Evolutionary conservation across 495 filamentous ascomycete genomes (phyloP).

Genomic region (Pseudoneurospora amorphoporcata): DNA sequence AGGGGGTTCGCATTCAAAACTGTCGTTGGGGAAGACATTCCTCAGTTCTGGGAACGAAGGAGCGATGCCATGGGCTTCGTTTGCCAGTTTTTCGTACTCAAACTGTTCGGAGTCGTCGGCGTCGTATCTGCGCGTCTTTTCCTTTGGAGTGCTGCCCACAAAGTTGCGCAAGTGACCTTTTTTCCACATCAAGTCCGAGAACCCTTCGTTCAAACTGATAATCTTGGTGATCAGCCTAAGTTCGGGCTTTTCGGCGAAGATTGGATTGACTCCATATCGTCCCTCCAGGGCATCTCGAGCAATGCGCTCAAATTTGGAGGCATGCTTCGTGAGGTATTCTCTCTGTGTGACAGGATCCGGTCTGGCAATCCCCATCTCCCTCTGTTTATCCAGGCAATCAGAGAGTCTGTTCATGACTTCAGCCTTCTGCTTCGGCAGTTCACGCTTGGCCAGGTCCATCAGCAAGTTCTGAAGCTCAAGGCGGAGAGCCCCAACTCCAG

Average conservation of each 20-base stretch:
- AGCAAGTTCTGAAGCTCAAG: constrained; percentile 35
- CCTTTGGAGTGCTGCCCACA: neutral
- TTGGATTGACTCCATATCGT: constrained; percentile 30
- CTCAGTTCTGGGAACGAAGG: no score
- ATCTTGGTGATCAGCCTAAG: constrained; percentile 40
- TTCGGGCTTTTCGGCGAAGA: constrained; percentile 25
- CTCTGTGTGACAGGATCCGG: constrained; percentile 17
- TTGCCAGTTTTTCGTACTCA: no score
- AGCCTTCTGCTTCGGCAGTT: constrained; percentile 41
- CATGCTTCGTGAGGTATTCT: constrained; percentile 3
- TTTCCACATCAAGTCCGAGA: constrained; percentile 26
- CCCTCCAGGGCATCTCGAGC: constrained; percentile 12
- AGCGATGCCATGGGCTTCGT: no score
- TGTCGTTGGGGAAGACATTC: no score
- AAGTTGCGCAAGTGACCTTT: constrained; percentile 34
- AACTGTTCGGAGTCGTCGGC: neutral
- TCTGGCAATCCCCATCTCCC: constrained; percentile 34
- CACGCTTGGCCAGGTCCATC: constrained; percentile 34
- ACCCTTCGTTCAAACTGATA: constrained; percentile 30
- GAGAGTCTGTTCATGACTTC: constrained; percentile 36
- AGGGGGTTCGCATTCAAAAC: no score
- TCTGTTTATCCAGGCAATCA: constrained; percentile 20
- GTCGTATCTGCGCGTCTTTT: neutral
- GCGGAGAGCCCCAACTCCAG: constrained; percentile 41
- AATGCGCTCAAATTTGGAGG: constrained; percentile 4